Evolutionary conservation across 768 basidiomycete genomes (phyloP).

Genomic region (Fomitopsis serialis): DNA sequence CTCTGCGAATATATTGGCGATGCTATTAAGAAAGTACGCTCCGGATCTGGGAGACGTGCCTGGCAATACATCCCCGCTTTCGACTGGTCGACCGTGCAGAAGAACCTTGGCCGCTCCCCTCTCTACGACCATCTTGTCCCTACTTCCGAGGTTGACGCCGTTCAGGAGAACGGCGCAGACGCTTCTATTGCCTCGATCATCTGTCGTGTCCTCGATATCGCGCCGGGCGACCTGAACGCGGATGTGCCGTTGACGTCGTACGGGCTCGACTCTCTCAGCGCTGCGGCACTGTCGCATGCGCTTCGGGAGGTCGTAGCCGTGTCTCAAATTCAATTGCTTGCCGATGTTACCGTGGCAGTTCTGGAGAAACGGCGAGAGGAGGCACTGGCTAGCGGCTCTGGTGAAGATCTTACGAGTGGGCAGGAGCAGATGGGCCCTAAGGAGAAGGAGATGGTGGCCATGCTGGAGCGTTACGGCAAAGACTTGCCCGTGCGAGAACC

Average conservation of each 20-base stretch:
- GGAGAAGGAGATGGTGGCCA: neutral
- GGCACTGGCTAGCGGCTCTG: neutral
- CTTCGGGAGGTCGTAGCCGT: constrained; percentile 26
- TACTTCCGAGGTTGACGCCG: neutral
- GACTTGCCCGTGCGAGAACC: neutral
- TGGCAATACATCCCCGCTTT: constrained; percentile 29
- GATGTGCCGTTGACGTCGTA: constrained; percentile 37
- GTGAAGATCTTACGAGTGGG: neutral
- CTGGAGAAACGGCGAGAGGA: constrained; percentile 10
- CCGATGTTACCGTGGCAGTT: constrained; percentile 27
- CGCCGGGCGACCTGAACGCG: constrained; percentile 27
- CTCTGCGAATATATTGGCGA: constrained; percentile 28
- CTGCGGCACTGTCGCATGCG: constrained; percentile 29
- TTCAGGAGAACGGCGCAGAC: neutral
- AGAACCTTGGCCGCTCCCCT: constrained; percentile 16
- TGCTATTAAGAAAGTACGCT: constrained; percentile 24
- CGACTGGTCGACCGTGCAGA: constrained; percentile 23
- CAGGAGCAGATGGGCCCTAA: neutral
- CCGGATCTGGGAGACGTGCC: constrained; percentile 7
- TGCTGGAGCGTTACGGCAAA: neutral
- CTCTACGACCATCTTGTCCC: constrained; percentile 20
- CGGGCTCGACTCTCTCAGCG: constrained; percentile 38
- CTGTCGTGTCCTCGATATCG: constrained; percentile 25
- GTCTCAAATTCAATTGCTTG: constrained; percentile 33
- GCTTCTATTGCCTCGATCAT: constrained; percentile 2